Evolutionary conservation across 192 early-diverging fungal species (phyloP).

Genomic region (Irineochytrium annulatum): DNA sequence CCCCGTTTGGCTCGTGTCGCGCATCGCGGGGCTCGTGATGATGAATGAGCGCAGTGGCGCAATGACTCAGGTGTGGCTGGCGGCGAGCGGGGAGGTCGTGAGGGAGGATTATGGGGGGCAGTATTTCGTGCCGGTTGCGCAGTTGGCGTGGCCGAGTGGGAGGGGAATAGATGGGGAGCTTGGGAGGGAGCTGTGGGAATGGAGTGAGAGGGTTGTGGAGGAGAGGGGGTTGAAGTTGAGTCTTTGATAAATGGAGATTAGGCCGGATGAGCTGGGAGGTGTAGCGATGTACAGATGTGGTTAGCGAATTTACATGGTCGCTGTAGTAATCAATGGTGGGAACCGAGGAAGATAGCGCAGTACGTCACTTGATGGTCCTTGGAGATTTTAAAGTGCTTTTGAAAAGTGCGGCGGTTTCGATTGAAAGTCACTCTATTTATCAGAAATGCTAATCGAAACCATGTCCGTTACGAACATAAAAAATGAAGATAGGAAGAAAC

Average conservation of each 20-base stretch:
- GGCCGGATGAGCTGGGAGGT: too few species aligned
- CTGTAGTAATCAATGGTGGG: too few species aligned
- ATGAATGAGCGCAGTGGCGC: neutral
- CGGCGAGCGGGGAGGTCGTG: slow-evolving; percentile 29
- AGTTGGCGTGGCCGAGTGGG: slow-evolving; percentile 13
- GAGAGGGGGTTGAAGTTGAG: slow-evolving; percentile 10
- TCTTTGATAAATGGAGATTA: neutral
- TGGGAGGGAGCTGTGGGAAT: slow-evolving; percentile 37
- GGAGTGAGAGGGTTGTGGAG: slow-evolving; percentile 22
- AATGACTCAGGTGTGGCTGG: slow-evolving; percentile 1
- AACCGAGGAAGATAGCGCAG: too few species aligned
- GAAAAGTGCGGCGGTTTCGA: too few species aligned
- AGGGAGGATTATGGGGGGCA: slow-evolving; percentile 17
- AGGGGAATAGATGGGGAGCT: slow-evolving; percentile 28
- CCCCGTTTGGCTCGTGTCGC: neutral
- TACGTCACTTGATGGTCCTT: too few species aligned
- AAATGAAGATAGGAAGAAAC: too few species aligned
- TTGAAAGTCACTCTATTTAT: too few species aligned
- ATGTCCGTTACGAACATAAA: too few species aligned
- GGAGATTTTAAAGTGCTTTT: too few species aligned
- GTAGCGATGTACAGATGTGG: too few species aligned
- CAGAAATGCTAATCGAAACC: too few species aligned
- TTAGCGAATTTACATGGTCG: too few species aligned
- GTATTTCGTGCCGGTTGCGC: slow-evolving; percentile 40
- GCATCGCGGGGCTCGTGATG: neutral